Evolutionary conservation across 1,284 basidiomycete species (phyloP).

Genomic region (Coniferiporia sulphurascens): DNA sequence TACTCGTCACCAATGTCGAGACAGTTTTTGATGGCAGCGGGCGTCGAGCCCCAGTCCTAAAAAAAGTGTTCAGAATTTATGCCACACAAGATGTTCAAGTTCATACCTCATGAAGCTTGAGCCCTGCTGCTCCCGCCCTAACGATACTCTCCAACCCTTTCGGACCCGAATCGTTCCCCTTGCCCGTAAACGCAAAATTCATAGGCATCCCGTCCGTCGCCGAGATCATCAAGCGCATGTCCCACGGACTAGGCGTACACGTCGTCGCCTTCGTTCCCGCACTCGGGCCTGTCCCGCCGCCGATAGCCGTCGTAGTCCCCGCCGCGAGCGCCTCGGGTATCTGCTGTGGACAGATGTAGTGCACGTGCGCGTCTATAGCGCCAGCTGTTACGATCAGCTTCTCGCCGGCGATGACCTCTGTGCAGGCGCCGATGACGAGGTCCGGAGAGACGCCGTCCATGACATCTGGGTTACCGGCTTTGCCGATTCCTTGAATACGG

Average conservation of each 20-base stretch:
- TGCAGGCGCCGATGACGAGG: constrained; percentile 82
- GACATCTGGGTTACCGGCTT: constrained; percentile 94
- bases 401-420: constrained; percentile 94
- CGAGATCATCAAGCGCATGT: constrained; percentile 83
- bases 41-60: constrained; percentile 92
- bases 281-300: constrained; percentile 91
- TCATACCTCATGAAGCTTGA: constrained; percentile 86
- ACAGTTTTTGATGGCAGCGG: constrained; percentile 75
- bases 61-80: not conserved
- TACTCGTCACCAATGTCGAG: constrained; percentile 86
- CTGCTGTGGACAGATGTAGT: constrained; percentile 94
- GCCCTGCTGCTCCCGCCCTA: constrained; percentile 81
- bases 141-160: constrained; percentile 79
- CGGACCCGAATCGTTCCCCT: constrained; percentile 87
- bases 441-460: constrained; percentile 78
- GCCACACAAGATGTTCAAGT: not conserved
- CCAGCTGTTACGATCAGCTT: constrained; percentile 93
- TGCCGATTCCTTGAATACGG: constrained; percentile 84
- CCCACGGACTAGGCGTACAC: constrained; percentile 86
- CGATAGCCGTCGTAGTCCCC: constrained; percentile 84
- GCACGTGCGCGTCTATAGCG: constrained; percentile 87
- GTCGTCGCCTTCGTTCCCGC: constrained; percentile 93
- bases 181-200: constrained; percentile 92
- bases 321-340: constrained; percentile 67
- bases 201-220: constrained; percentile 87